Percentiles rank a stretch among this genome's conserved stretches.
Evolutionary conservation across 257 asterid species (phyloP).

Genomic region (Agastache rugosa): DNA sequence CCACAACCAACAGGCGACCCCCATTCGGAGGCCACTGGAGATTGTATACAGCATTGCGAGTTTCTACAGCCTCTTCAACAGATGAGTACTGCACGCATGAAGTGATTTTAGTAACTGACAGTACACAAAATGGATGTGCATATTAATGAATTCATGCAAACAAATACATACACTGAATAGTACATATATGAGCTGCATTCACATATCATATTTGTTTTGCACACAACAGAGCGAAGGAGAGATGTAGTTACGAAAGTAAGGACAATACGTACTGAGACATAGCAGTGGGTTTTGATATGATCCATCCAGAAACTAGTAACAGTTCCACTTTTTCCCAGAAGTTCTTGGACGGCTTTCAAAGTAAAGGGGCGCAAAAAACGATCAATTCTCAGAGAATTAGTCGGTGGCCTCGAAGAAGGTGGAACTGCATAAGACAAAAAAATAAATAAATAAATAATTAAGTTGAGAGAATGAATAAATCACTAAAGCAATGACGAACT

Average conservation of each 20-base stretch:
- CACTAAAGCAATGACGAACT: conserved; percentile 1
- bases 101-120: conserved; percentile 20
- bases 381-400: conserved; percentile 78
- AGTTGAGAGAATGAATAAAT: conserved; percentile 27
- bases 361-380: conserved; percentile 90
- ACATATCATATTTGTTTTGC: conserved; percentile 3
- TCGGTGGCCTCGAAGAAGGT: conserved; percentile 66
- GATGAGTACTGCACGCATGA: conserved; percentile 71
- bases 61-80: conserved; percentile 79
- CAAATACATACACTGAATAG: background rate
- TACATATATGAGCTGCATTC: background rate
- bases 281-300: conserved; percentile 89
- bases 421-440: conserved; percentile 61
- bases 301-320: conserved; percentile 91
- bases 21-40: conserved; percentile 94
- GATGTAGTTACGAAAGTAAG: conserved; percentile 6
- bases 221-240: background rate
- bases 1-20: conserved; percentile 73
- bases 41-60: conserved; percentile 87
- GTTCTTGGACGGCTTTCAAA: conserved; percentile 81
- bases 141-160: background rate
- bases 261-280: conserved; percentile 68
- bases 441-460: no score
- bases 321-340: conserved; percentile 76
- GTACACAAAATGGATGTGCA: background rate